Conservation (phyloP, 176 grass and related monocot genomes). For the Eragrostis curvula region DNA sequence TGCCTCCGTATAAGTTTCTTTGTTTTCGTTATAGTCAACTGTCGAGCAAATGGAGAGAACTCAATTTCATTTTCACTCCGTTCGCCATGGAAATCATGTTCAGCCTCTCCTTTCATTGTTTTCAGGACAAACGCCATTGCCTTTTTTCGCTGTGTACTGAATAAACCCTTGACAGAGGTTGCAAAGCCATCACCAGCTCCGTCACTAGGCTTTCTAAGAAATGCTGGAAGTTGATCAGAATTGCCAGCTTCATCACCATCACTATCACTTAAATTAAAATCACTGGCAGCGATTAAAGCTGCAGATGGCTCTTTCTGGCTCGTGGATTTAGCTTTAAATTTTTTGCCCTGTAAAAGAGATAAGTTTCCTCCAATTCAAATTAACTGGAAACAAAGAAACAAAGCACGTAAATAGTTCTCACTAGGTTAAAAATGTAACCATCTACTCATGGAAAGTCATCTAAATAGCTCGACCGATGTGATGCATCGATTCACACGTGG, state of each 20-base stretch:
- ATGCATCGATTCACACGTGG: slow-evolving; percentile 28
- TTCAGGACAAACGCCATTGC: slow-evolving; percentile 85
- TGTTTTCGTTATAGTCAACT: slow-evolving; percentile 87
- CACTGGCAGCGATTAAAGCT: slow-evolving; percentile 49
- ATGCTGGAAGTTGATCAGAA: slow-evolving; percentile 73
- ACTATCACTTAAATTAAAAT: slow-evolving; percentile 78
- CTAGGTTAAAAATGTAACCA: not conserved
- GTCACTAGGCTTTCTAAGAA: slow-evolving; percentile 72
- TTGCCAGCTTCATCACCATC: slow-evolving; percentile 71
- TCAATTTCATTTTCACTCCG: slow-evolving; percentile 86
- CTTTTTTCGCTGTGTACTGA: slow-evolving; percentile 84
- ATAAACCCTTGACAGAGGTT: slow-evolving; percentile 90
- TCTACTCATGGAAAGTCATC: slow-evolving; percentile 10
- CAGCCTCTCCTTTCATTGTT: slow-evolving; percentile 84
- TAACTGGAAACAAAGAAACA: not conserved
- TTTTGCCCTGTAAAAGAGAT: slow-evolving; percentile 78
- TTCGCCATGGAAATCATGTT: slow-evolving; percentile 85
- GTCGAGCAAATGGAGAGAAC: slow-evolving; percentile 91
- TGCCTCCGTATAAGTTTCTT: slow-evolving; percentile 90
- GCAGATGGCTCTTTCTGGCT: slow-evolving; percentile 62
- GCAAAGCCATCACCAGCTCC: slow-evolving; percentile 95
- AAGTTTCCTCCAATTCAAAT: slow-evolving; percentile 32
- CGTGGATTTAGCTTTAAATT: slow-evolving; percentile 89
- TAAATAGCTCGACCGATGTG: not conserved
- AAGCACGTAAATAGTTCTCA: not conserved